Evolutionary conservation across 805 yeast species (phyloP), one percentile per base, ranked within the genome.

Genomic region (Starmera dryadoides): DNA sequence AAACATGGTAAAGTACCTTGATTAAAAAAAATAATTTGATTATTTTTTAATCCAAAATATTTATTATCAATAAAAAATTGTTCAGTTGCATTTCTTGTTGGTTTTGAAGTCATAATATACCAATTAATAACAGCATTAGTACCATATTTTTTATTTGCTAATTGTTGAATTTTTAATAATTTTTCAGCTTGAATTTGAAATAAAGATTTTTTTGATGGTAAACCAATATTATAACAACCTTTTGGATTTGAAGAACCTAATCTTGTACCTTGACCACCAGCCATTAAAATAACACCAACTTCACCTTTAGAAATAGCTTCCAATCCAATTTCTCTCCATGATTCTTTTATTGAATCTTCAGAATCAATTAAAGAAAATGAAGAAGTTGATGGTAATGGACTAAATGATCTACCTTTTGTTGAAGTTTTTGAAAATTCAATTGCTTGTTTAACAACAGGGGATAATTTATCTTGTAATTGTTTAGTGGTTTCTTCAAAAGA

Each of bases 251-350:
- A 66, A 1, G 96, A 87, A 1, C 98, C 98, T 39, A 93, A 69
- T 45, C 99, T 73, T 7, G 97, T 85, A 25, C 99, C 99, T 62
- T 93, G 98, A 36, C 99, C 99, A 41, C 99, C 99, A 11, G 99
- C 97, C 85, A 93, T 82, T 38, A 93, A 68, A 33, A 93, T 69
- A 5, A 93, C 91, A 26, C 87, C 98, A 19, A 91, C 98, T 53
- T 83, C 76, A 46, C 81, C 81, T 12, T 67, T 59, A 15, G 75
- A 60, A 39, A 93, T 81, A 23, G 91, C 84, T 20, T 76, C 65
- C 15, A 81, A 59, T 12, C 98, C 99, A 14, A 63, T 32, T 2
- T 44, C 43, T 14, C 31, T 34, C 59, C 59, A 55, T 26, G 41
- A 39, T 6, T 45, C 4, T 30, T 48, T 53, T 4, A 42, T 37